phyloP scores from a whole-genome alignment of 2,329 filamentous ascomycete species.

The Aspergillus sp. region DNA sequence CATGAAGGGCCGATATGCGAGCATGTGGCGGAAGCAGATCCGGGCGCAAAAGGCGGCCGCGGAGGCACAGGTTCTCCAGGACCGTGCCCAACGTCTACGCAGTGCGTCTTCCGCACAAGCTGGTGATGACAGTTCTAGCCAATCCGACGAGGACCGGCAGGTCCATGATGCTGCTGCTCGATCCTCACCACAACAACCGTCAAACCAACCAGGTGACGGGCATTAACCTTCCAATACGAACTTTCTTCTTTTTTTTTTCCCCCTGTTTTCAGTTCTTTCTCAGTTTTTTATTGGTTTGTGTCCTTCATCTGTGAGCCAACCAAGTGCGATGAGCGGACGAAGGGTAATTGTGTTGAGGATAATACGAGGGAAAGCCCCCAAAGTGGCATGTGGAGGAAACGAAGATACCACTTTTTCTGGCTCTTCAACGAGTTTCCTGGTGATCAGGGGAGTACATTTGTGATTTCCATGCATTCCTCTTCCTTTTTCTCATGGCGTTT shows the following conservation, averaged over 20 bases:
- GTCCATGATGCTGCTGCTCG: conserved; percentile 9
- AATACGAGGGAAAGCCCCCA: neutral
- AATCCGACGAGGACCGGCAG: conserved; percentile 41
- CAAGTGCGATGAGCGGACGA: neutral
- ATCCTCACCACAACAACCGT: conserved; percentile 8
- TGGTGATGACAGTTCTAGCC: conserved; percentile 41
- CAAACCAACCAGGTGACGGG: conserved; percentile 48
- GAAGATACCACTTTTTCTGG: conserved; percentile 7
- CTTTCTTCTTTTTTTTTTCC: neutral
- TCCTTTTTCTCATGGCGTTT: conserved; percentile 19
- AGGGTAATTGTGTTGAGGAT: neutral
- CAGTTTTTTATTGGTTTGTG: too few relatives aligned
- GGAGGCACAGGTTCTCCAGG: conserved; percentile 45
- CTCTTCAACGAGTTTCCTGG: neutral
- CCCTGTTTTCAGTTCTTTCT: neutral
- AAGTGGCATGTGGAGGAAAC: conserved; percentile 4
- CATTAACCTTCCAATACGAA: neutral
- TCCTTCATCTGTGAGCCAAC: neutral
- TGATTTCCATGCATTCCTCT: conserved; percentile 1
- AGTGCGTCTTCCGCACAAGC: conserved; percentile 31
- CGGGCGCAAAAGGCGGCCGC: conserved; percentile 63
- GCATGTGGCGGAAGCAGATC: conserved; percentile 87
- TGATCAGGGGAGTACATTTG: neutral
- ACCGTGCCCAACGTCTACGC: conserved; percentile 36
- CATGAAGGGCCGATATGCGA: conserved; percentile 63